These are phyloP conservation scores for Prunus davidiana DNA, from an alignment of 306 rosid species.

Conservation along the genomic window DNA sequence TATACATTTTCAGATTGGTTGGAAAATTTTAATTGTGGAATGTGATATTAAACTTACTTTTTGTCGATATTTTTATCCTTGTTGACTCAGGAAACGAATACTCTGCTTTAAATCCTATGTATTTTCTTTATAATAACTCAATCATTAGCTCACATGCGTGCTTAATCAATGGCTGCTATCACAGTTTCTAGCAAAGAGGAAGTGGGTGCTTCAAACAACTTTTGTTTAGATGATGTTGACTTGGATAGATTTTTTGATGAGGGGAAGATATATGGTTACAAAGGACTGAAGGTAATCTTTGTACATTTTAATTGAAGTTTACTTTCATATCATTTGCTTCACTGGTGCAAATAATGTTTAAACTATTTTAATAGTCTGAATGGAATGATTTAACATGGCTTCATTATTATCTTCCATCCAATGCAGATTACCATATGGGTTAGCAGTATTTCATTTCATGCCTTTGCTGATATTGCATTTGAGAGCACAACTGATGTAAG, in stretches of 20 bases:
- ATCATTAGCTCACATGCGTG: background rate
- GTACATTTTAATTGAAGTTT: slow-evolving; percentile 1
- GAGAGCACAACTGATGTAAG: slow-evolving; percentile 79
- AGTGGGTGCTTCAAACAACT: slow-evolving; percentile 45
- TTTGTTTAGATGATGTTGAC: slow-evolving; percentile 58
- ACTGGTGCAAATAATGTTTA: background rate
- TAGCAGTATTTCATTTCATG: slow-evolving; percentile 71
- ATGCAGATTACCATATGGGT: slow-evolving; percentile 82
- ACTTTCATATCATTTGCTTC: background rate
- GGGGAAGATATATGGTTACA: slow-evolving; percentile 82
- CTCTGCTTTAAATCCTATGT: background rate
- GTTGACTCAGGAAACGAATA: no score
- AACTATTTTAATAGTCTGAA: background rate
- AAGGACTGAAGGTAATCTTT: slow-evolving; percentile 66
- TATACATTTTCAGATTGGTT: background rate
- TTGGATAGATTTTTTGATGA: slow-evolving; percentile 64
- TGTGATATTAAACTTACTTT: background rate
- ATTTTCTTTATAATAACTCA: background rate
- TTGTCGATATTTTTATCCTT: background rate
- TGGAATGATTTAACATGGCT: background rate
- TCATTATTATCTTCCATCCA: background rate
- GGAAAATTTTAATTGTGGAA: background rate
- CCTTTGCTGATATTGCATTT: slow-evolving; percentile 67
- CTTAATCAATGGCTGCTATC: slow-evolving; percentile 12
- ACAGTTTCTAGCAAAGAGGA: slow-evolving; percentile 77